A percentile compares a stretch with the other conserved stretches of the same genome.
Evolutionary conservation across 495 filamentous ascomycete species (phyloP).

Genomic region (Daldinia grandis): DNA sequence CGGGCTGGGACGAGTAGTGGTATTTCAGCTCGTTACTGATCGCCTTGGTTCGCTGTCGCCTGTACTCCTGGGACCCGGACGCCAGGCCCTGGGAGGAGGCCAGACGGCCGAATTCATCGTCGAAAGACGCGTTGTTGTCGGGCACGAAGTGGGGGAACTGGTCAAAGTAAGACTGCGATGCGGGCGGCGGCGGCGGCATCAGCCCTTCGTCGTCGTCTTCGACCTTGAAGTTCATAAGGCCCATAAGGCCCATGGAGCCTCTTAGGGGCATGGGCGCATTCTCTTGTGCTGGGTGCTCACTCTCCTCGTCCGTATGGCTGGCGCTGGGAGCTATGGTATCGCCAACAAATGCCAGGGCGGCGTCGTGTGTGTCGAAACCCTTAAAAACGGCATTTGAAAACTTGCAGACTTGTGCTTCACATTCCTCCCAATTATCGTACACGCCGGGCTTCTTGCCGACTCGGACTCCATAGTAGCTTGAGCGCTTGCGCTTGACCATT

Average conservation of each 20-base stretch:
- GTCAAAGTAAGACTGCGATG: constrained; percentile 50
- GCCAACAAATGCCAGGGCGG: constrained; percentile 29
- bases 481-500: constrained; percentile 28
- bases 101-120: constrained; percentile 49
- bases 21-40: constrained; percentile 46
- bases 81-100: constrained; percentile 49
- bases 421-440: constrained; percentile 33
- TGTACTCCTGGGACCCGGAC: constrained; percentile 46
- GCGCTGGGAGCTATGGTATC: constrained; percentile 1
- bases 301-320: background rate
- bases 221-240: background rate
- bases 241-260: background rate
- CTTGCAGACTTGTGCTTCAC: constrained; percentile 27
- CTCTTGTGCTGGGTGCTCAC: background rate
- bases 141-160: constrained; percentile 46
- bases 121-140: constrained; percentile 43
- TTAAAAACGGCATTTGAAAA: constrained; percentile 27
- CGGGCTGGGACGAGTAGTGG: constrained; percentile 45
- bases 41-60: constrained; percentile 45
- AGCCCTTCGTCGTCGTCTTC: constrained; percentile 18
- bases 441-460: constrained; percentile 33
- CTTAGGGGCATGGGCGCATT: background rate
- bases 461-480: constrained; percentile 37
- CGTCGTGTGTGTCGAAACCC: constrained; percentile 30
- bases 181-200: constrained; percentile 23